Percentiles rank a stretch among this genome's conserved stretches.
phyloP scores from a whole-genome alignment of 257 asterid species.

The Solanum okadae region DNA sequence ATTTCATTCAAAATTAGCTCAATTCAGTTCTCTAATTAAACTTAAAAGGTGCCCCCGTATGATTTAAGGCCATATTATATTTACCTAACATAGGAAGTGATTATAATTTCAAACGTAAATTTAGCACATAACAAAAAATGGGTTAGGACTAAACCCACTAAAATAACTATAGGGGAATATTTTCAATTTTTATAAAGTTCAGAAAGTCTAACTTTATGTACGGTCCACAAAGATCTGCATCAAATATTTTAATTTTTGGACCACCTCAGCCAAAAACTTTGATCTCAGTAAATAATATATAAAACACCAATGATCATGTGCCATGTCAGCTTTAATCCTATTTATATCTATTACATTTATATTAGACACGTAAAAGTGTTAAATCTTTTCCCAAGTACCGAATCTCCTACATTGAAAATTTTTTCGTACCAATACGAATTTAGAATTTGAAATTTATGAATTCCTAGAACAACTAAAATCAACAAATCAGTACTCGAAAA shows the following conservation, averaged over 20 bases:
- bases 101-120: background rate
- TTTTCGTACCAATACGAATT: no score
- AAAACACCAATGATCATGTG: conserved; percentile 15
- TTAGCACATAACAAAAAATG: background rate
- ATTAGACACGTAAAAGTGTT: background rate
- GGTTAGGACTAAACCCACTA: background rate
- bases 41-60: background rate
- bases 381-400: background rate
- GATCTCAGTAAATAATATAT: conserved; percentile 2
- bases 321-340: conserved; percentile 20
- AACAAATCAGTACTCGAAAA: background rate
- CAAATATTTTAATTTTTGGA: background rate
- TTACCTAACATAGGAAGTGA: background rate
- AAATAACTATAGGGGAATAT: conserved; percentile 16
- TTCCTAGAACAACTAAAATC: background rate
- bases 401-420: no score
- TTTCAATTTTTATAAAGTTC: conserved; percentile 16
- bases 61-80: background rate
- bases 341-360: background rate
- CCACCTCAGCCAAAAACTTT: background rate
- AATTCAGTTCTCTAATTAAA: background rate
- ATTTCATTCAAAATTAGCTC: background rate
- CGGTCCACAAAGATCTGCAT: conserved; percentile 16
- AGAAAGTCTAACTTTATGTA: conserved; percentile 4
- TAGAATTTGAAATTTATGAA: no score